Evolutionary conservation across 768 basidiomycete genomes (phyloP).

Genomic region (Pleurotus giganteus): DNA sequence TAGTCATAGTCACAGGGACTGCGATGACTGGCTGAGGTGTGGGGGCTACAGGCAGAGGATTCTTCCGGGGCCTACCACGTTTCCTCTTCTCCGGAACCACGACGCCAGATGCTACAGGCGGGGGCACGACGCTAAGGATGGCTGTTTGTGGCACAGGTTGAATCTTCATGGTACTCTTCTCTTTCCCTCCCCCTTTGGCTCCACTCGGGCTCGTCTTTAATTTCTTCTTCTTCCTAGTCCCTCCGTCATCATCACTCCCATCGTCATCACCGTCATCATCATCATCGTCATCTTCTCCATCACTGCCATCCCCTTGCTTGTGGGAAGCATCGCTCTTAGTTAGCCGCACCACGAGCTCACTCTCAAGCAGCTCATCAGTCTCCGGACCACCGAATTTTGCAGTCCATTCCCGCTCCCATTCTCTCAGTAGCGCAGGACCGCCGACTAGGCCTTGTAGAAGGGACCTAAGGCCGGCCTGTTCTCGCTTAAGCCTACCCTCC

Average conservation of each 20-base stretch:
- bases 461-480: conserved; percentile 72
- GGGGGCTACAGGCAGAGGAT: conserved; percentile 35
- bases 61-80: conserved; percentile 79
- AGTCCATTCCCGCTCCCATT: conserved; percentile 78
- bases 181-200: conserved; percentile 18
- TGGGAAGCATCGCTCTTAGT: conserved; percentile 37
- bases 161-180: conserved; percentile 46
- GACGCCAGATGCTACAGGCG: conserved; percentile 4
- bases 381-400: conserved; percentile 76
- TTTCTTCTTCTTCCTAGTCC: conserved; percentile 63
- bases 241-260: conserved; percentile 30
- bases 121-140: conserved; percentile 22
- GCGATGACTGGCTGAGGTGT: conserved; percentile 31
- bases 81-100: conserved; percentile 74
- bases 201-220: conserved; percentile 39
- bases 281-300: conserved; percentile 55
- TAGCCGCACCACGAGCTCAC: conserved; percentile 43
- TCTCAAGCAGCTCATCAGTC: conserved; percentile 59
- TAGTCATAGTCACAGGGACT: background rate
- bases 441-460: conserved; percentile 72
- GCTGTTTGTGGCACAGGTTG: conserved; percentile 23
- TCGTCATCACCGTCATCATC: conserved; percentile 37
- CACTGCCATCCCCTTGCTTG: conserved; percentile 38
- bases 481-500: conserved; percentile 66
- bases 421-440: conserved; percentile 64